Evolutionary conservation across 1,284 basidiomycete genomes (phyloP).

Genomic region (Volvariella surrecta): DNA sequence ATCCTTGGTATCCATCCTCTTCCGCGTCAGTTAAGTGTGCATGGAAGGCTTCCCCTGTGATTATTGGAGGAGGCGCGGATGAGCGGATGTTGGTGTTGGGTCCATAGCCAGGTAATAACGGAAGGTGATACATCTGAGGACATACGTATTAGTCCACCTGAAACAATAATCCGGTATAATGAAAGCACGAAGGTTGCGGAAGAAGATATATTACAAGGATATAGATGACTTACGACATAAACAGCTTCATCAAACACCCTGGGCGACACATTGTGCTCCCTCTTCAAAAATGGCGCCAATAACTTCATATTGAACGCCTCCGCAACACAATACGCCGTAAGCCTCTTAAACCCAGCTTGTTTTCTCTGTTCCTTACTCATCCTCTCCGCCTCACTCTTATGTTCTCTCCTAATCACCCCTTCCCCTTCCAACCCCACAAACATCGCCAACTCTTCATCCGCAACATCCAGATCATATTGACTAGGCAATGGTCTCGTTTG

Average conservation of each 20-base stretch:
- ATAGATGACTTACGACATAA: slow-evolving; percentile 80
- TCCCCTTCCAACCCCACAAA: slow-evolving; percentile 49
- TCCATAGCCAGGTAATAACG: slow-evolving; percentile 87
- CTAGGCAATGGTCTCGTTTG: slow-evolving; percentile 72
- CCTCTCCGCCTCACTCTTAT: slow-evolving; percentile 74
- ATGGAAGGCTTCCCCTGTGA: slow-evolving; percentile 51
- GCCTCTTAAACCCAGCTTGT: slow-evolving; percentile 64
- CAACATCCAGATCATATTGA: slow-evolving; percentile 25
- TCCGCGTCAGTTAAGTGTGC: slow-evolving; percentile 79
- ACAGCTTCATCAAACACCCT: slow-evolving; percentile 90
- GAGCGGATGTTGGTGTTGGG: slow-evolving; percentile 80
- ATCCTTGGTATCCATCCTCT: slow-evolving; percentile 83
- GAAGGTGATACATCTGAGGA: slow-evolving; percentile 80
- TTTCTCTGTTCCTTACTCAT: slow-evolving; percentile 75
- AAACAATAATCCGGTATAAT: no score
- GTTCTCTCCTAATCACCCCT: slow-evolving; percentile 43
- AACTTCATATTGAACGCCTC: slow-evolving; percentile 78
- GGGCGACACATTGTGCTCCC: slow-evolving; percentile 89
- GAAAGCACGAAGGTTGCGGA: background rate
- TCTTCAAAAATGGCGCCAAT: slow-evolving; percentile 76
- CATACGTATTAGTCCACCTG: slow-evolving; percentile 4
- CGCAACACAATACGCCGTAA: slow-evolving; percentile 85
- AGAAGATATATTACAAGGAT: no score
- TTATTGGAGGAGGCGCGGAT: slow-evolving; percentile 57
- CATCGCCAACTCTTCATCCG: slow-evolving; percentile 50